Evolutionary conservation across 768 basidiomycete genomes (phyloP).

Genomic region (Postia placenta): DNA sequence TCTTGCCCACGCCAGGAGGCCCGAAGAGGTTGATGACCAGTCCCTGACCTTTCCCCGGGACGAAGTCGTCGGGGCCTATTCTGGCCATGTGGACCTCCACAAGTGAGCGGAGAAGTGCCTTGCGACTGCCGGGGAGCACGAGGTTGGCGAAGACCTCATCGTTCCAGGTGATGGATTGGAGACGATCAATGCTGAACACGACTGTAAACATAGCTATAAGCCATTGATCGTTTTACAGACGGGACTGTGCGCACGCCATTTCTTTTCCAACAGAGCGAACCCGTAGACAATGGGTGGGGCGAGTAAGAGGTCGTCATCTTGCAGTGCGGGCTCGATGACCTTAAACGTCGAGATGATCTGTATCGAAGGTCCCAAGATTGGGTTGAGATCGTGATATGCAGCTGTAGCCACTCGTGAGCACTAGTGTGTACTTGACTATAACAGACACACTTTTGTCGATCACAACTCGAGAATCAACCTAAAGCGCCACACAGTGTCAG

Average conservation of each 20-base stretch:
- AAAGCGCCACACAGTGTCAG: background rate
- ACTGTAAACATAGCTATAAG: constrained; percentile 39
- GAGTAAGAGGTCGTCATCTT: background rate
- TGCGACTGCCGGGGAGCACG: constrained; percentile 25
- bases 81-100: constrained; percentile 24
- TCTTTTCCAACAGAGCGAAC: background rate
- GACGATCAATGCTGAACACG: constrained; percentile 52
- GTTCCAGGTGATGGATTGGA: constrained; percentile 39
- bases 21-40: constrained; percentile 27
- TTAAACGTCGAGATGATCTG: background rate
- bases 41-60: constrained; percentile 30
- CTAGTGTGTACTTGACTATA: too few relatives aligned
- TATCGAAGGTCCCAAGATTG: too few relatives aligned
- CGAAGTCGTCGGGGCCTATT: constrained; percentile 26
- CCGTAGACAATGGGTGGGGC: background rate
- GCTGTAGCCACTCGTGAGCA: too few relatives aligned
- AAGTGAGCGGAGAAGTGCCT: constrained; percentile 24
- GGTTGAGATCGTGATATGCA: constrained; percentile 13
- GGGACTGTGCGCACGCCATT: constrained; percentile 31
- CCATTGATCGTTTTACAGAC: constrained; percentile 44
- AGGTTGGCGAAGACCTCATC: constrained; percentile 27
- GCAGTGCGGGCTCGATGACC: background rate
- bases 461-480: constrained; percentile 58
- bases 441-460: too few relatives aligned
- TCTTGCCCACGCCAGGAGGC: constrained; percentile 24